Evolutionary conservation across 352 stramenopile genomes (phyloP), one percentile per base, ranked within the genome.

Genomic region (Pythium phragmiticola): DNA sequence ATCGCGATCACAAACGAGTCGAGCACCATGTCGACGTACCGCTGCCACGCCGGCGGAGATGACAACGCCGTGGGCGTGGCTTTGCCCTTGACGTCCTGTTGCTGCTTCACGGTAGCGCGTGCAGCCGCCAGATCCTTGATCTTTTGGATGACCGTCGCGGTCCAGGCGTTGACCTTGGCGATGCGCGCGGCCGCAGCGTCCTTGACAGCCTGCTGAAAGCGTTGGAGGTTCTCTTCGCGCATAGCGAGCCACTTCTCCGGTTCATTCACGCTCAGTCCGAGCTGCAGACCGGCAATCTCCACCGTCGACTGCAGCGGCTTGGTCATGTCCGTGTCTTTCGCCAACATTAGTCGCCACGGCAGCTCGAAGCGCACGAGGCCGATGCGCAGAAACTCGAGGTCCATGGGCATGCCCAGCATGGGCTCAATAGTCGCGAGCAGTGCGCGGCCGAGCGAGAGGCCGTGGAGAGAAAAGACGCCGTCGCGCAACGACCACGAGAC

Each of bases 161-260:
- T 94, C 84, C 81, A 93, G 11, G 63, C 19, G 39, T 94, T 72
- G 7, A 78, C 78, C 17, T 75, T 73, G 21, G 74, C 67, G 6
- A 92, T 47, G 12, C 87, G 79, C 11, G 65, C 69, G 19, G 53
- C 72, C 34, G 76, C 80, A 0, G 87, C 87, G 43, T 82, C 69
- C n/a, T 76, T 72, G 17, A 92, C 59, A 0, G 81, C 77, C 33
- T 88, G 66, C 19, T 78, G 57, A 53, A 80, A 79, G 21, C 84
- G 81, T 43, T 70, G 69, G 7, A 68, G 50, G 72, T 95, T 95
- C 41, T 93, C 74, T 36, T 89, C 73, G 30, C 63, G 70, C 50
- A 77, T 76, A 74, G 77, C 89, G 63, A 92, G 84, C 87, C 87
- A 95, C 43, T 89, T 86, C 66, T 90, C 78, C 0, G 85, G 78